A percentile compares a stretch with the other conserved stretches of the same genome.
Evolutionary conservation across 768 basidiomycete genomes (phyloP).

Genomic region (Termitomyces sp.): DNA sequence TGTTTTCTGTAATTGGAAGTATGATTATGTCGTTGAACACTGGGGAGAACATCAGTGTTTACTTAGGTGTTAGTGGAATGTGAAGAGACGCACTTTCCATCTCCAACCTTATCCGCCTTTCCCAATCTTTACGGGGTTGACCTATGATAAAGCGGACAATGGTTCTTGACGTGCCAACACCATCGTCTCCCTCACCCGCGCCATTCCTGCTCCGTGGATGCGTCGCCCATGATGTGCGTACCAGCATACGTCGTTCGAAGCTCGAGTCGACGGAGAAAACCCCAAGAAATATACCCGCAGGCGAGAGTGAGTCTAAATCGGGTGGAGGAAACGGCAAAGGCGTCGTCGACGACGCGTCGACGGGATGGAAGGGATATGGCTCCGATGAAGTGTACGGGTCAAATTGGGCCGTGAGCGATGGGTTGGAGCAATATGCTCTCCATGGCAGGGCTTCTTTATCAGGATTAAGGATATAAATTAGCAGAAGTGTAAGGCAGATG

Average conservation of each 20-base stretch:
- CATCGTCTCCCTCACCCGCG: slow-evolving; percentile 63
- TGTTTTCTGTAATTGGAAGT: slow-evolving; percentile 84
- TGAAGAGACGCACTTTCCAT: slow-evolving; percentile 67
- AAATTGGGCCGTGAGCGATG: slow-evolving; percentile 38
- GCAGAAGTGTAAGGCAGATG: slow-evolving; percentile 75
- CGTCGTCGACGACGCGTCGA: slow-evolving; percentile 27
- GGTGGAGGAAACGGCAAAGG: slow-evolving; percentile 62
- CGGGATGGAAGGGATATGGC: slow-evolving; percentile 22
- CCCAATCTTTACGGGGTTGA: slow-evolving; percentile 75
- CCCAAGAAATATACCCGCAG: slow-evolving; percentile 83
- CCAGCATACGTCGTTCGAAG: slow-evolving; percentile 79
- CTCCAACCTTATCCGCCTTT: slow-evolving; percentile 75
- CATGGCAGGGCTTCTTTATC: slow-evolving; percentile 94
- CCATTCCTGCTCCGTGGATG: slow-evolving; percentile 76
- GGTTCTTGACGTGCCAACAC: slow-evolving; percentile 73
- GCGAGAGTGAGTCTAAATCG: slow-evolving; percentile 67
- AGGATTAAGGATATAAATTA: slow-evolving; percentile 92
- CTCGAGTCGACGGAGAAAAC: slow-evolving; percentile 87
- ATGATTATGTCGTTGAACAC: slow-evolving; percentile 85
- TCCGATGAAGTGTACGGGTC: slow-evolving; percentile 30
- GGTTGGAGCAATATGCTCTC: slow-evolving; percentile 86
- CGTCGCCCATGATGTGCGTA: slow-evolving; percentile 86
- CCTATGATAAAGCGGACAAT: slow-evolving; percentile 89
- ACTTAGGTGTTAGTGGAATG: not conserved
- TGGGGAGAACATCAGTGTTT: slow-evolving; percentile 20